Conservation (phyloP, 352 stramenopile genomes). For the Phytopythium boreale region DNA sequence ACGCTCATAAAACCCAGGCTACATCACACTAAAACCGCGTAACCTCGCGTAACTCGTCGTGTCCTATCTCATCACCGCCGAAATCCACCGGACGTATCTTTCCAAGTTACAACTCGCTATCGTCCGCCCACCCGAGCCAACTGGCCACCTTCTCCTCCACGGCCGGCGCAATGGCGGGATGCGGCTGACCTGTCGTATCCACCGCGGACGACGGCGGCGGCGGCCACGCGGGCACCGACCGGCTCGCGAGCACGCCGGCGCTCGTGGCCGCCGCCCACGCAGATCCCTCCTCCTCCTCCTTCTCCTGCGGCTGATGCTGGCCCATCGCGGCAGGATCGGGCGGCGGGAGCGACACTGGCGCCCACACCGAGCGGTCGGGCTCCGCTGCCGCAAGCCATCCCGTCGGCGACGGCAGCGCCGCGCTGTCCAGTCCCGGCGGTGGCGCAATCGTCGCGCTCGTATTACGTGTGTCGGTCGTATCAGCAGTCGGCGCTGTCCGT, state of each 20-base stretch:
- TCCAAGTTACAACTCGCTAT: background rate
- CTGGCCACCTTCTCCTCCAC: constrained; percentile 2
- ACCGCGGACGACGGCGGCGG: constrained; percentile 1
- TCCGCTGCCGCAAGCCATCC: background rate
- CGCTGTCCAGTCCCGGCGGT: background rate
- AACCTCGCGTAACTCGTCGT: background rate
- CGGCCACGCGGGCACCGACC: constrained; percentile 5
- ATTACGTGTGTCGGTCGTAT: background rate
- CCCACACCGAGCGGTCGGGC: background rate
- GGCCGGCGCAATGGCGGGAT: too few relatives aligned
- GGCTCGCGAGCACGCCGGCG: constrained; percentile 1
- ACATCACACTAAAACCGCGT: background rate
- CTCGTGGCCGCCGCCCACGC: constrained; percentile 4
- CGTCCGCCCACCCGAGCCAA: constrained; percentile 1
- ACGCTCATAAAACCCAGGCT: background rate
- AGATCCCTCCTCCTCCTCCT: background rate
- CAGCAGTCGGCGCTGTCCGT: background rate
- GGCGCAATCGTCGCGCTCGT: background rate
- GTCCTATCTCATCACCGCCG: background rate
- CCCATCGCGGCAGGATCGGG: background rate
- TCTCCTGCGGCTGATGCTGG: background rate
- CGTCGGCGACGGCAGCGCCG: background rate
- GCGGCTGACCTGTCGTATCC: background rate
- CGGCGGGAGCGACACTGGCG: background rate
- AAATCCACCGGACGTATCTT: background rate